Conservation (phyloP, 345 rosid species). For the Melaleuca alternifolia region DNA sequence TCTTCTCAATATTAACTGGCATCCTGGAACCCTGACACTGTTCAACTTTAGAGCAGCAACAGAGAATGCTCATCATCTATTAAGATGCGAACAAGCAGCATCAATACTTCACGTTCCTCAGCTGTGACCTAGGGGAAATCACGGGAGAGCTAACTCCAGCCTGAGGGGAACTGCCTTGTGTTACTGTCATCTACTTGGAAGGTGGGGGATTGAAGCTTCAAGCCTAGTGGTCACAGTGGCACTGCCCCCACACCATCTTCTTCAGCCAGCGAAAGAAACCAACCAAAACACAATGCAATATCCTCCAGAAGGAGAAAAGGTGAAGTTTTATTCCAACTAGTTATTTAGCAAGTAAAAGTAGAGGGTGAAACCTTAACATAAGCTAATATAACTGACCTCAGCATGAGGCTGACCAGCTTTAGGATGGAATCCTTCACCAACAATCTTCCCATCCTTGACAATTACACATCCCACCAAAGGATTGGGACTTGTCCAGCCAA, state of each 20-base stretch:
- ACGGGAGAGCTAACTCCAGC: not conserved
- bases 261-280: not conserved
- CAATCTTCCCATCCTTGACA: conserved; percentile 72
- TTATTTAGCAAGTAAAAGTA: not conserved
- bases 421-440: conserved; percentile 94
- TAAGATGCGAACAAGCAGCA: not conserved
- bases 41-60: not conserved
- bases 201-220: not conserved
- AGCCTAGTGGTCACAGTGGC: not conserved
- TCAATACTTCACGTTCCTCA: not conserved
- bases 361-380: not conserved
- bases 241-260: not conserved
- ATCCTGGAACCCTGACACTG: not conserved
- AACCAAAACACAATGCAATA: not conserved
- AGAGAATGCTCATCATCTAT: not conserved
- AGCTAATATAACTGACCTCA: conserved; percentile 40
- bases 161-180: not conserved
- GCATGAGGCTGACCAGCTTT: conserved; percentile 98
- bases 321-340: not conserved
- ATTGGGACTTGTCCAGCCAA: conserved; percentile 83
- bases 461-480: conserved; percentile 96
- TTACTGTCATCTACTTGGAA: not conserved
- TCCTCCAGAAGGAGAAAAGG: not conserved
- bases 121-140: not conserved
- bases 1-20: not conserved